Conservation (phyloP, 345 rosid genomes). For the Populus alba region DNA sequence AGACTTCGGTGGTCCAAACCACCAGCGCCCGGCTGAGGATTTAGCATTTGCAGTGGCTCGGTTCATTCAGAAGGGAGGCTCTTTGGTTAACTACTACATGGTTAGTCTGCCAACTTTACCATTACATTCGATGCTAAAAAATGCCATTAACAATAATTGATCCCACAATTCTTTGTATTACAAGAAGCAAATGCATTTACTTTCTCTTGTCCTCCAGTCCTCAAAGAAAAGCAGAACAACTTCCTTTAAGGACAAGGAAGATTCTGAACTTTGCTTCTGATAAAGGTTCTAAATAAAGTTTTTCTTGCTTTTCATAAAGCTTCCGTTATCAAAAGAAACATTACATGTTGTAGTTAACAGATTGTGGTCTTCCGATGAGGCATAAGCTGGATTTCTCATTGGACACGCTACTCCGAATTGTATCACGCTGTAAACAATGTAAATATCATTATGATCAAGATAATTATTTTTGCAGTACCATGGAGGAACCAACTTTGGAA, state of each 20-base stretch:
- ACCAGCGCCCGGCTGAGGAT: slow-evolving; percentile 29
- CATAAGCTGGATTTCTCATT: neutral
- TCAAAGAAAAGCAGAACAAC: neutral
- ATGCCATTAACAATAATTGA: neutral
- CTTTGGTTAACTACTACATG: slow-evolving; percentile 36
- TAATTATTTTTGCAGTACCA: slow-evolving; percentile 18
- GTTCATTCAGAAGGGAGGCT: slow-evolving; percentile 31
- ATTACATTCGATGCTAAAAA: neutral
- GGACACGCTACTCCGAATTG: neutral
- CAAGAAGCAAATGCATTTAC: neutral
- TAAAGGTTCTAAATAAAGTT: neutral
- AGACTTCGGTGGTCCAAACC: slow-evolving; percentile 28
- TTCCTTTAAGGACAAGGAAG: slow-evolving; percentile 5
- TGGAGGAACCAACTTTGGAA: slow-evolving; percentile 30
- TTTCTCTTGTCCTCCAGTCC: neutral
- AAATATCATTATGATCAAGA: neutral
- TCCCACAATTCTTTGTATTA: neutral
- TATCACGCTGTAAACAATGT: neutral
- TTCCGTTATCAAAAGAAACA: neutral
- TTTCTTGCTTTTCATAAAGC: neutral
- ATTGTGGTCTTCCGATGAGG: too few species aligned
- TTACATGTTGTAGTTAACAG: neutral
- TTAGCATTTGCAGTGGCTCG: slow-evolving; percentile 34
- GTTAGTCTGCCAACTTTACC: slow-evolving; percentile 6
- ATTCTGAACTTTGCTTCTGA: neutral